Evolutionary conservation across 2,329 filamentous ascomycete species (phyloP).

Genomic region (Dichotomopilus funicola): DNA sequence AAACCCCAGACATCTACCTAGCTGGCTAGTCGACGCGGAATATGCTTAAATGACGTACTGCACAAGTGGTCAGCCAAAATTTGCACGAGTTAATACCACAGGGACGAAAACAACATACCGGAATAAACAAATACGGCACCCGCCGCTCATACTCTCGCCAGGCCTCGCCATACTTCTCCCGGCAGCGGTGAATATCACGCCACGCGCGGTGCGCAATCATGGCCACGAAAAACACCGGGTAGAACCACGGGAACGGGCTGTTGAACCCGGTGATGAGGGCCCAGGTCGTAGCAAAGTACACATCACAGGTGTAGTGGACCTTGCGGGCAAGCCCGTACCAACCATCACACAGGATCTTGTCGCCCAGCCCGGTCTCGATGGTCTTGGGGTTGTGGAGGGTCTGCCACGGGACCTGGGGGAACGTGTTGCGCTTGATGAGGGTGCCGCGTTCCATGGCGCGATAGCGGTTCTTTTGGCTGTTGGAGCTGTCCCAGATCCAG

Average conservation of each 20-base stretch:
- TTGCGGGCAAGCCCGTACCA: slow-evolving; percentile 73
- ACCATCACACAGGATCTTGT: slow-evolving; percentile 66
- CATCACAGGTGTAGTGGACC: slow-evolving; percentile 74
- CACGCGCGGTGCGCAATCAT: slow-evolving; percentile 77
- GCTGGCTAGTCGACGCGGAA: no score
- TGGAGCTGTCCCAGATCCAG: slow-evolving; percentile 78
- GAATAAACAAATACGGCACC: slow-evolving; percentile 58
- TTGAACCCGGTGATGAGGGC: slow-evolving; percentile 72
- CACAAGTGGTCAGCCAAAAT: no score
- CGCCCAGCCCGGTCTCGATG: slow-evolving; percentile 62
- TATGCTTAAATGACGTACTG: no score
- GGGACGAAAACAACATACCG: slow-evolving; percentile 35
- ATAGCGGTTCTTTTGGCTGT: slow-evolving; percentile 82
- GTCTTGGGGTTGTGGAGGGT: slow-evolving; percentile 64
- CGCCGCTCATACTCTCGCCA: slow-evolving; percentile 75
- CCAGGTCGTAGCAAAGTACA: slow-evolving; percentile 72
- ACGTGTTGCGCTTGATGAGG: slow-evolving; percentile 58
- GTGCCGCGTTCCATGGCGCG: slow-evolving; percentile 63
- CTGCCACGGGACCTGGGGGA: slow-evolving; percentile 76
- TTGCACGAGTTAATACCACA: neutral
- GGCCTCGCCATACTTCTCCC: slow-evolving; percentile 71
- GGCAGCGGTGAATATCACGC: slow-evolving; percentile 70
- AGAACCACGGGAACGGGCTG: slow-evolving; percentile 85
- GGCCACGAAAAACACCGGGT: slow-evolving; percentile 69
- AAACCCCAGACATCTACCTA: no score